These are phyloP conservation scores for Neofusicoccum ribis DNA, from an alignment of 2,329 filamentous ascomycete species.

Conservation along the genomic window DNA sequence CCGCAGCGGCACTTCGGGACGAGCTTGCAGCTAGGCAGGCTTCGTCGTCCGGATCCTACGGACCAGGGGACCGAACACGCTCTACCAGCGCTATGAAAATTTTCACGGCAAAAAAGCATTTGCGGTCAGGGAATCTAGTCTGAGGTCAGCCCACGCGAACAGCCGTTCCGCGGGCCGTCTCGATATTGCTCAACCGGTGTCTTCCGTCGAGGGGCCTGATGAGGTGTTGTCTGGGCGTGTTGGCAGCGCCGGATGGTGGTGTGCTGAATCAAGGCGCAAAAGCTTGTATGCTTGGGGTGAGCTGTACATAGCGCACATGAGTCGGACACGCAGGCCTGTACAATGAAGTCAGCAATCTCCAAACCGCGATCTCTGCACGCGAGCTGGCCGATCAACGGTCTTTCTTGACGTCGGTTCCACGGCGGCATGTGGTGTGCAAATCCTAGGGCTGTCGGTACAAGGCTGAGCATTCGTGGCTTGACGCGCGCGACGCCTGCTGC, in stretches of 20 bases:
- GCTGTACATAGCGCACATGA: constrained; percentile 19
- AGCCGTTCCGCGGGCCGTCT: neutral
- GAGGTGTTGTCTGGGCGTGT: constrained; percentile 1
- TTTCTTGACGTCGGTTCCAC: constrained; percentile 3
- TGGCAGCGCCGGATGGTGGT: constrained; percentile 1
- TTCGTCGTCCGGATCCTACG: neutral
- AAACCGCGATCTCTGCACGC: constrained; percentile 14
- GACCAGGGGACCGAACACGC: neutral
- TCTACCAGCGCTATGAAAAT: constrained; percentile 5
- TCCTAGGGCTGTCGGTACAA: constrained; percentile 23
- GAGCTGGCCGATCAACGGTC: constrained; percentile 5
- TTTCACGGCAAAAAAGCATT: constrained; percentile 9
- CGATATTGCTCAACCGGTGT: neutral
- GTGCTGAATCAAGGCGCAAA: constrained; percentile 6
- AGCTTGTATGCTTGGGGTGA: constrained; percentile 13
- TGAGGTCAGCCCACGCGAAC: constrained; percentile 12
- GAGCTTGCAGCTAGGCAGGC: constrained; percentile 2
- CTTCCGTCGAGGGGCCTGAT: neutral
- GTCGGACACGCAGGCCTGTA: constrained; percentile 9
- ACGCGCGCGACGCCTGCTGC: constrained; percentile 30
- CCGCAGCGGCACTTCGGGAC: neutral
- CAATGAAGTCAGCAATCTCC: constrained; percentile 17
- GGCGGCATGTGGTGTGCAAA: constrained; percentile 12
- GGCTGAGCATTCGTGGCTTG: constrained; percentile 29
- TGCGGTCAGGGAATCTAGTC: neutral